Conservation (phyloP, 2,329 filamentous ascomycete species). For the Ophiostoma piceae region DNA sequence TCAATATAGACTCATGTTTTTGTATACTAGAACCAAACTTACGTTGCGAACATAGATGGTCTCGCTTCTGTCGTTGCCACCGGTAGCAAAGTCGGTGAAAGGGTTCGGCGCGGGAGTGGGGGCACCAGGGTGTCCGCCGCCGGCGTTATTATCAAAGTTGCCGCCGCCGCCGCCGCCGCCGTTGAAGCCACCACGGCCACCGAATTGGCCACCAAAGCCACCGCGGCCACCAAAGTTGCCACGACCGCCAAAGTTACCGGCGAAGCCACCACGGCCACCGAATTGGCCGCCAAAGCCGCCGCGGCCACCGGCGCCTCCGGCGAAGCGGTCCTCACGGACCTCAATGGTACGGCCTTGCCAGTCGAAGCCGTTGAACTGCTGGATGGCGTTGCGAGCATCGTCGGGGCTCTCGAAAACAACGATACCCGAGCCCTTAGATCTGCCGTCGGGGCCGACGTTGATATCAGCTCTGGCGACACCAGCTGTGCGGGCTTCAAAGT, state of each 20-base stretch:
- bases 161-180: conserved; percentile 45
- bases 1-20: conserved; percentile 29
- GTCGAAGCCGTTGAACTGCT: conserved; percentile 97
- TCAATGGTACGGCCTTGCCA: conserved; percentile 94
- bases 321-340: conserved; percentile 93
- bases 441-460: conserved; percentile 82
- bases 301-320: conserved; percentile 54
- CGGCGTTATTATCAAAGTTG: conserved; percentile 43
- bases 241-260: conserved; percentile 55
- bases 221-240: conserved; percentile 53
- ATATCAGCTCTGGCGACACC: conserved; percentile 92
- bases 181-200: conserved; percentile 44
- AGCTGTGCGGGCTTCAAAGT: conserved; percentile 55
- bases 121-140: conserved; percentile 48
- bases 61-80: conserved; percentile 75
- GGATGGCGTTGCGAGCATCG: conserved; percentile 91
- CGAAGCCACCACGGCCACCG: conserved; percentile 49
- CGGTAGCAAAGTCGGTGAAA: conserved; percentile 88
- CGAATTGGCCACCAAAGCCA: conserved; percentile 44
- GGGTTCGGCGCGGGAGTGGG: conserved; percentile 58
- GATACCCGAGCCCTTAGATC: conserved; percentile 93
- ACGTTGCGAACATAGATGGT: conserved; percentile 96
- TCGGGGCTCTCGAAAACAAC: conserved; percentile 94
- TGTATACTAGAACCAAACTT: conserved; percentile 40
- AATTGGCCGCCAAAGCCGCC: conserved; percentile 57